phyloP scores from a whole-genome alignment of 164 flowering plant species.

The Piper betle region DNA sequence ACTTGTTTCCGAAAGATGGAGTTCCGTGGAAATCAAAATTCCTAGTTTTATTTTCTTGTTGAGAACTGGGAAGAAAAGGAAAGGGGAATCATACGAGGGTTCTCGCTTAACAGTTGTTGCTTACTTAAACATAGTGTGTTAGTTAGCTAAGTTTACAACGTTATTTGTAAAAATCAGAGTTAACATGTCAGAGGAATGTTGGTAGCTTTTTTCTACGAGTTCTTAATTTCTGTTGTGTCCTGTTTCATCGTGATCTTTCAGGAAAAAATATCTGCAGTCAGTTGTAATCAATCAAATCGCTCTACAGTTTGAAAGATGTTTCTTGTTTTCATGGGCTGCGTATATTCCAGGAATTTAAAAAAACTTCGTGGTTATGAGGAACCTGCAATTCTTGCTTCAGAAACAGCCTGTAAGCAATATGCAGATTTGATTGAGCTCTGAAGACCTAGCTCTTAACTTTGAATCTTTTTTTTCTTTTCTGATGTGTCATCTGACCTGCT shows the following conservation, averaged over 20 bases:
- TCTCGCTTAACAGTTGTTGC: too few relatives aligned
- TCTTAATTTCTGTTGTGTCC: background rate
- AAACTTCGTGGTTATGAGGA: constrained; percentile 53
- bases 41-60: too few relatives aligned
- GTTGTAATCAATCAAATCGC: constrained; percentile 50
- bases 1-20: too few relatives aligned
- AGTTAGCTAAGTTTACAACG: too few relatives aligned
- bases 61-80: too few relatives aligned
- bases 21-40: too few relatives aligned
- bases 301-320: constrained; percentile 11
- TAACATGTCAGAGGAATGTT: too few relatives aligned
- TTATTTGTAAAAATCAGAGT: too few relatives aligned
- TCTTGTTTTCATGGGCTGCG: constrained; percentile 21
- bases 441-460: background rate
- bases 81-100: too few relatives aligned
- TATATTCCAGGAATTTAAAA: constrained; percentile 26
- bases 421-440: too few relatives aligned
- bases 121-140: too few relatives aligned
- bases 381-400: constrained; percentile 61
- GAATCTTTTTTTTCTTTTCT: background rate
- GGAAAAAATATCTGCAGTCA: background rate
- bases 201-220: too few relatives aligned
- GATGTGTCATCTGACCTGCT: background rate
- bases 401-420: constrained; percentile 28
- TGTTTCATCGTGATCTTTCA: background rate